Evolutionary conservation across 306 rosid species (phyloP), one percentile per base, ranked within the genome.

Genomic region (Malus orientalis): DNA sequence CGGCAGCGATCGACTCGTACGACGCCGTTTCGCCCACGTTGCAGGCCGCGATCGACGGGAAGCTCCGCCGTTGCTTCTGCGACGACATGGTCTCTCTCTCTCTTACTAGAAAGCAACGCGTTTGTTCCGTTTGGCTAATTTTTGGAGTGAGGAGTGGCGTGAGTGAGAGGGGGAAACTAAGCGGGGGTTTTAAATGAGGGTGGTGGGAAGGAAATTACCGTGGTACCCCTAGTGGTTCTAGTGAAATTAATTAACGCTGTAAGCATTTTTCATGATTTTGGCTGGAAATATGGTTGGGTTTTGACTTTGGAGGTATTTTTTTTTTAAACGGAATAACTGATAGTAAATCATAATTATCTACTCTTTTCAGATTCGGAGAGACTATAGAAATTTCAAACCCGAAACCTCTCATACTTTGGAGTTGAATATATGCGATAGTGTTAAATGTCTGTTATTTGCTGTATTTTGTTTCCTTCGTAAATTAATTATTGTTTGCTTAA

Each of bases 1-100:
- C 98, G 2, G 97, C 97, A 0, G 98, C 98, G 15, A 95, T 78
- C 0, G 97, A 92, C 0, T 85, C 88, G 77, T 82, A 80, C 69
- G 85, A 75, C 68, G 70, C 68, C 65, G 67, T 58, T 19, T 51
- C 42, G 60, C 36, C 42, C 9, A 76, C 76, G 47, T 70, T 76
- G 75, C 92, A 90, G 29, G 73, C 79, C 0, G 88, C 53, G 65
- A 95, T 85, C 11, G 97, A 44, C 32, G 90, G 95, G 81, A 90
- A 94, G 1, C 84, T 78, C 68, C 81, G 73, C 73, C 80, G 67
- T 30, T 54, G 86, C 69, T 82, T 85, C 32, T 81, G 22, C 70
- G 90, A 33, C 59, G 90, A 63, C 89, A 88, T 86, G 80, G 64
- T 40, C 25, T 59, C 14, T 13, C 14, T 70, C 32, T 59, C 14